Evolutionary conservation across 768 basidiomycete species (phyloP).

Genomic region (Tulasnella sp.): DNA sequence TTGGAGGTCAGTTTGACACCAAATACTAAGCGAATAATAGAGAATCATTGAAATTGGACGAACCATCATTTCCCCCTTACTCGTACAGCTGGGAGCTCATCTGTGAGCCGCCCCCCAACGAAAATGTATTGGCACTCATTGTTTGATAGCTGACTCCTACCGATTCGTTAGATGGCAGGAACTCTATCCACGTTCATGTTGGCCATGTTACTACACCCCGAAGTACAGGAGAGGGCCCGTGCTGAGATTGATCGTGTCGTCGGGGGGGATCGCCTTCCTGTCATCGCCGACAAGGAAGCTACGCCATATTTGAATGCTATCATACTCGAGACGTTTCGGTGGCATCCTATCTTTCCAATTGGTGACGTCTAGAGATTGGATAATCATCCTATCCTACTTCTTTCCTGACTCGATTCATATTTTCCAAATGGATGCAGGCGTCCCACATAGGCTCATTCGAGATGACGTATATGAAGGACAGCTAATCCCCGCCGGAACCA

Average conservation of each 20-base stretch:
- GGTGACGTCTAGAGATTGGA: no score
- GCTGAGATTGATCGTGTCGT: constrained; percentile 15
- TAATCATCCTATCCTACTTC: no score
- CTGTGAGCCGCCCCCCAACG: not conserved
- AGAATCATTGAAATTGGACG: not conserved
- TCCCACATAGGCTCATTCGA: constrained; percentile 12
- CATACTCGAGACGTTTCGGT: not conserved
- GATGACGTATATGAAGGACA: constrained; percentile 16
- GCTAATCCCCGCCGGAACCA: constrained; percentile 10
- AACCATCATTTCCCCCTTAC: not conserved
- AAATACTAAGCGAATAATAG: not conserved
- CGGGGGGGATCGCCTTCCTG: constrained; percentile 12
- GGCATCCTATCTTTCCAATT: not conserved
- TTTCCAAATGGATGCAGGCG: not conserved
- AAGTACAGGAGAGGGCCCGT: constrained; percentile 12
- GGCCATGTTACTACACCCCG: constrained; percentile 13
- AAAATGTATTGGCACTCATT: no score
- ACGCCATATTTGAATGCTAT: constrained; percentile 13
- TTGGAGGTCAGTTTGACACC: not conserved
- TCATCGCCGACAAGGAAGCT: constrained; percentile 7
- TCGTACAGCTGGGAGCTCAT: not conserved
- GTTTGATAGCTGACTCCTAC: not conserved
- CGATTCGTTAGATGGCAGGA: not conserved
- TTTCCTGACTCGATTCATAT: no score
- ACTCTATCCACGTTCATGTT: constrained; percentile 9